phyloP scores from a whole-genome alignment of 139 green algal genomes.

The Tetraselmis striata region DNA sequence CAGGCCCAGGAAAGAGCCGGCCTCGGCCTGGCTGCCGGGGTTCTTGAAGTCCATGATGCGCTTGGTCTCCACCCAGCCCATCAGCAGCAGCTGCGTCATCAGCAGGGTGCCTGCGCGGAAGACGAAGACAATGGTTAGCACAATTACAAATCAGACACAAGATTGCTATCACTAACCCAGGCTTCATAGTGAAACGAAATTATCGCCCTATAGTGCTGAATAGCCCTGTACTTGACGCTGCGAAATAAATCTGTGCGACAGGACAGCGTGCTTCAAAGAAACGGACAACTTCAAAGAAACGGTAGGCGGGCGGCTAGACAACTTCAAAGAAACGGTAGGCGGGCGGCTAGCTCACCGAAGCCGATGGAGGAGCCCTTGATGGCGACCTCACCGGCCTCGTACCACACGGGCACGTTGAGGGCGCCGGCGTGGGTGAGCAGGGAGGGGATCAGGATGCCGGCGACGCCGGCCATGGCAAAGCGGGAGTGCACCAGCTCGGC shows the following conservation, averaged over 20 bases:
- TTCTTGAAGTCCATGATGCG: slow-evolving; percentile 73
- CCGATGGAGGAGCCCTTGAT: slow-evolving; percentile 8
- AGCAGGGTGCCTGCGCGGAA: slow-evolving; percentile 46
- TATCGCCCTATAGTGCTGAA: no score
- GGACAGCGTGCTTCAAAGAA: no score
- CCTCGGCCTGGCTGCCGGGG: slow-evolving; percentile 71
- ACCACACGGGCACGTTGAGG: slow-evolving; percentile 76
- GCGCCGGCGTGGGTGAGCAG: slow-evolving; percentile 65
- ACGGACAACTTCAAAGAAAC: slow-evolving; percentile 17
- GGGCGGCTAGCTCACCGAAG: neutral
- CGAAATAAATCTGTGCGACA: no score
- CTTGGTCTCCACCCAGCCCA: slow-evolving; percentile 74
- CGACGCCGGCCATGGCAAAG: slow-evolving; percentile 81
- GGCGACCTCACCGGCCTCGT: slow-evolving; percentile 69
- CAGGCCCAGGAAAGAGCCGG: slow-evolving; percentile 74
- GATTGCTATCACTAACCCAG: no score
- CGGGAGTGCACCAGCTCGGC: slow-evolving; percentile 83
- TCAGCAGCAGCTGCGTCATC: slow-evolving; percentile 57
- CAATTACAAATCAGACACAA: no score
- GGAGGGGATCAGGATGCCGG: slow-evolving; percentile 76
- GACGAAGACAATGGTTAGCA: neutral
- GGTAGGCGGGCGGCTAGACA: slow-evolving; percentile 25
- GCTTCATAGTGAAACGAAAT: no score
- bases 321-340: no score
- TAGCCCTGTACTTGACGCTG: no score